A percentile compares a stretch with the other conserved stretches of the same genome.
phyloP scores from a whole-genome alignment of 352 stramenopile genomes.

The Paralagenidium karlingii region DNA sequence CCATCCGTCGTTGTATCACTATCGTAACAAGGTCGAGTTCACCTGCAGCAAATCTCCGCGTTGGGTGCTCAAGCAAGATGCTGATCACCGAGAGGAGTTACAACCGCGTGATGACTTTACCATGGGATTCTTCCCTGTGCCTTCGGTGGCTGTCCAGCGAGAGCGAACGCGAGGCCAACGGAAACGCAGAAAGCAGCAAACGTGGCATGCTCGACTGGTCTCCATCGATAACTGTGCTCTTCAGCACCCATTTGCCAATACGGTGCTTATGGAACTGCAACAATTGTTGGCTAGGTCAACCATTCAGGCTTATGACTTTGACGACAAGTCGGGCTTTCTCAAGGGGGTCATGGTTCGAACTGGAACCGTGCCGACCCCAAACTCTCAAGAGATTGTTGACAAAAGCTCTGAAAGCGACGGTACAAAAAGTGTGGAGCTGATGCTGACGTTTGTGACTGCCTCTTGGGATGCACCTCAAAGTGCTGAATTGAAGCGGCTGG shows the following conservation, averaged over 20 bases:
- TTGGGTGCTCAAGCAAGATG: constrained; percentile 41
- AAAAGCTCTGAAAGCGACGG: too few species aligned
- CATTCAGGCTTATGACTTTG: constrained; percentile 46
- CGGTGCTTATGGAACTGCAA: constrained; percentile 21
- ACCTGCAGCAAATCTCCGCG: constrained; percentile 64
- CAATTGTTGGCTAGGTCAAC: too few species aligned
- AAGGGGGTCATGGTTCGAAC: constrained; percentile 57
- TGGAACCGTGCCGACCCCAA: too few species aligned
- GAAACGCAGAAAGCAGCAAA: constrained; percentile 16
- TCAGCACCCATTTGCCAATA: constrained; percentile 27
- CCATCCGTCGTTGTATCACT: constrained; percentile 15
- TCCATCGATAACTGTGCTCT: constrained; percentile 48
- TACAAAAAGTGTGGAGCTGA: constrained; percentile 20
- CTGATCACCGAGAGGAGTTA: constrained; percentile 2
- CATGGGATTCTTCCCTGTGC: constrained; percentile 53
- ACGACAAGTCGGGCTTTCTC: constrained; percentile 36
- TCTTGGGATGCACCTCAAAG: constrained; percentile 19
- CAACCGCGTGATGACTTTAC: constrained; percentile 24
- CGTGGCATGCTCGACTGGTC: constrained; percentile 53
- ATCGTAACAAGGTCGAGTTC: constrained; percentile 82
- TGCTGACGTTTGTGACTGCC: constrained; percentile 52
- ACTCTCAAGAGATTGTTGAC: too few species aligned
- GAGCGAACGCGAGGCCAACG: constrained; percentile 5
- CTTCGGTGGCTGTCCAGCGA: constrained; percentile 27
- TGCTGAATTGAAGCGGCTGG: constrained; percentile 12